These are phyloP conservation scores for Pyricularia pennisetigena DNA, from an alignment of 2,329 filamentous ascomycete species.

Conservation along the genomic window DNA sequence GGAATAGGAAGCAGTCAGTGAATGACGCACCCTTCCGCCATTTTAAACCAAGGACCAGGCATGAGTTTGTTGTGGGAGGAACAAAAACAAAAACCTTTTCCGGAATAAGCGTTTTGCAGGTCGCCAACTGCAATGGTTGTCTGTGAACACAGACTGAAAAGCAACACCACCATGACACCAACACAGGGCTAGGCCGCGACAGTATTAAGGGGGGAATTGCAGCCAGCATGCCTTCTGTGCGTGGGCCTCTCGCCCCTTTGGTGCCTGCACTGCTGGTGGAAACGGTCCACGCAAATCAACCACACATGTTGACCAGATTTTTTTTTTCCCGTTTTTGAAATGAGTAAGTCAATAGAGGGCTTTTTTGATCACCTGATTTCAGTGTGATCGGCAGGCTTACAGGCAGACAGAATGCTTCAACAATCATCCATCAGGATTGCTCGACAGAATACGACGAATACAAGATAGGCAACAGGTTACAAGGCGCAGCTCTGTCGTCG, in stretches of 20 bases:
- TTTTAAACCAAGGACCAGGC: too few species aligned
- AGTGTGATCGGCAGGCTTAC: not conserved
- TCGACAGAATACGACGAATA: not conserved
- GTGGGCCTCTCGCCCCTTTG: not conserved
- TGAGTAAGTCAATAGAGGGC: not conserved
- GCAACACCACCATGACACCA: not conserved
- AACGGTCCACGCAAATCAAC: not conserved
- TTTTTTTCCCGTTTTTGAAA: slow-evolving; percentile 6
- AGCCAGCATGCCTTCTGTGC: not conserved
- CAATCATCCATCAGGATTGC: not conserved
- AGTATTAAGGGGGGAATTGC: not conserved
- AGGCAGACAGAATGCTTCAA: not conserved
- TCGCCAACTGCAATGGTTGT: not conserved
- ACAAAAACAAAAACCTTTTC: too few species aligned
- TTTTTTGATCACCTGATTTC: not conserved
- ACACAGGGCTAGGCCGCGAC: too few species aligned
- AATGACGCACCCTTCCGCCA: too few species aligned
- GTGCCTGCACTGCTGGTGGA: not conserved
- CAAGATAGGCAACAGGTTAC: not conserved
- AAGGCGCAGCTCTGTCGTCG: not conserved
- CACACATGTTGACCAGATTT: slow-evolving; percentile 4
- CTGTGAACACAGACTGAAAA: not conserved
- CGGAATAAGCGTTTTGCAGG: not conserved
- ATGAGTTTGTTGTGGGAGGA: too few species aligned
- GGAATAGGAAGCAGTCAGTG: too few species aligned